Base-by-base conservation (phyloP, 495 filamentous ascomycete genomes). In the Podospora appendiculata region DNA sequence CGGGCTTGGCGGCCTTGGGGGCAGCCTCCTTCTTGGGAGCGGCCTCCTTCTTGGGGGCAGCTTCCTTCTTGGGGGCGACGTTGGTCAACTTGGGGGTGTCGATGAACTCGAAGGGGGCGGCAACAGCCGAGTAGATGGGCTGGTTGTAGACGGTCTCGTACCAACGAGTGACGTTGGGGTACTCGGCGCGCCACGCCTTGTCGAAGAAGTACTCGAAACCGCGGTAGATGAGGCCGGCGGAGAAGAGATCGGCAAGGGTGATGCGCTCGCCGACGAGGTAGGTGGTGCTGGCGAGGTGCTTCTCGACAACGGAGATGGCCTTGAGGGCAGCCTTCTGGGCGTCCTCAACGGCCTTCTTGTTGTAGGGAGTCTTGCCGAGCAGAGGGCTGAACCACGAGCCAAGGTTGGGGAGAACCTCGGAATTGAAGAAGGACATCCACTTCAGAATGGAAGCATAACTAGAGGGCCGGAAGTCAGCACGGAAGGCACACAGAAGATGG, bases 211-310 rank as follows among this genome's bases (percentile, higher is more conserved):
- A 86, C 72, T 93, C 79, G 76, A 95, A 95, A 55, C 84, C 88
- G 58, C 89, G 89, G 65, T 82, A 76, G 65, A 94, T 74, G 72
- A 93, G 78, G 65, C 81, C 71, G 57, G 84, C 81, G 64, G 79
- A 71, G 76, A 95, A 96, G 69, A 95, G 64, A 73, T 99, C 93
- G 66, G 93, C 93, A 56, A 97, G 84, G 61, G 94, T 95, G 73
- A 97, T 82, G 61, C 94, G 89, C 82, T 99, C 92, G 64, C 91
- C 89, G 58, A 96, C 90, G 52, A 99, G 88, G 83, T 88, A 99
- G 61, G 93, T 99, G 82, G 95, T 88, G 76, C 83, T 74, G 49
- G 84, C 79, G 66, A 99, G 88, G 76, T 97, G 89, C 60, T 85
- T 71, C 71, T 96, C 91, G 41, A 91, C 77, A 54, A 88, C 81